Conservation (phyloP, 2,329 filamentous ascomycete genomes). For the Penicillium sp. region DNA sequence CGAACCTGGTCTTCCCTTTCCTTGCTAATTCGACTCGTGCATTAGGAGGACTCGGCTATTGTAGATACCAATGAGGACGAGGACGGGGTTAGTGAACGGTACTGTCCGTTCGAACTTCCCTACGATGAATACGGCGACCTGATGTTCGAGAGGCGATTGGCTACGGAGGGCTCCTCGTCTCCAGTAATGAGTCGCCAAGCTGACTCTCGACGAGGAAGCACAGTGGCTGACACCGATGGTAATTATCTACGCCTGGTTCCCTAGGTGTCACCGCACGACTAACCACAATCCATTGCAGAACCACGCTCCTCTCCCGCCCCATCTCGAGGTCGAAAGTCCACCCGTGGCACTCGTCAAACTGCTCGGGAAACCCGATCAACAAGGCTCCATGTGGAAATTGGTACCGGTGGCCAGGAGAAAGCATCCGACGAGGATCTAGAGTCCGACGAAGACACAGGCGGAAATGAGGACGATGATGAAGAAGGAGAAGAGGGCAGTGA, state of each 20-base stretch:
- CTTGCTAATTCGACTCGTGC: slow-evolving; percentile 21
- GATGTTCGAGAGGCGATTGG: slow-evolving; percentile 51
- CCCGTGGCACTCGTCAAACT: slow-evolving; percentile 34
- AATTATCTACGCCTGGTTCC: slow-evolving; percentile 7
- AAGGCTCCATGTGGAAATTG: slow-evolving; percentile 41
- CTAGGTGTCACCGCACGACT: too few species aligned
- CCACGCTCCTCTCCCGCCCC: slow-evolving; percentile 46
- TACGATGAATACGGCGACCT: slow-evolving; percentile 48
- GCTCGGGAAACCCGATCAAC: slow-evolving; percentile 40
- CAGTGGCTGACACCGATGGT: slow-evolving; percentile 51
- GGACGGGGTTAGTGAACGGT: slow-evolving; percentile 53
- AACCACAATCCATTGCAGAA: slow-evolving; percentile 29
- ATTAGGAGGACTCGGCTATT: slow-evolving; percentile 55
- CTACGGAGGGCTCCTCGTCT: slow-evolving; percentile 44
- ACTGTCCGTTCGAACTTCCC: slow-evolving; percentile 67
- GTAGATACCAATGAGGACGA: slow-evolving; percentile 59
- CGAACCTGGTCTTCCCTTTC: background rate
- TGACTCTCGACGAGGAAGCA: slow-evolving; percentile 45
- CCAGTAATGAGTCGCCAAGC: slow-evolving; percentile 37
- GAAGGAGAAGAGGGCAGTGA: slow-evolving; percentile 41
- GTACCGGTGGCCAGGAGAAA: slow-evolving; percentile 30
- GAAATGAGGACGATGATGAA: slow-evolving; percentile 41
- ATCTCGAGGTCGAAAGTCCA: slow-evolving; percentile 39
- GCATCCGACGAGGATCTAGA: slow-evolving; percentile 40
- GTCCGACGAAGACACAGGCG: slow-evolving; percentile 37